A percentile compares a stretch with the other conserved stretches of the same genome.
phyloP scores from a whole-genome alignment of 192 early-diverging fungal species.

The Obelidium mucronatum region DNA sequence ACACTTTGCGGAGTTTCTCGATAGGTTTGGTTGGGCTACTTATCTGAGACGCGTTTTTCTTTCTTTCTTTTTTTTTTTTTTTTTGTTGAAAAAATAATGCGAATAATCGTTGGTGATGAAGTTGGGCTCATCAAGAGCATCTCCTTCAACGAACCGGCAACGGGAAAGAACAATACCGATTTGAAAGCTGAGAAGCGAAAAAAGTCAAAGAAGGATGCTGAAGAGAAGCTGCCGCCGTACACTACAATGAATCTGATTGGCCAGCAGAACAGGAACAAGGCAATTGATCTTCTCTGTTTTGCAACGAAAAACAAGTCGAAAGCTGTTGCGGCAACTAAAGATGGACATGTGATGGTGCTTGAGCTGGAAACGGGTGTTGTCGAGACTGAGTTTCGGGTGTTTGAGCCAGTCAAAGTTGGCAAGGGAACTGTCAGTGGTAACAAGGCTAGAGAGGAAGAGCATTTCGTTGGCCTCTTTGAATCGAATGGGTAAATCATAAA shows the following conservation, averaged over 20 bases:
- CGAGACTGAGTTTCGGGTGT: slow-evolving; percentile 31
- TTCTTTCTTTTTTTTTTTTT: not conserved
- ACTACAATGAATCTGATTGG: not conserved
- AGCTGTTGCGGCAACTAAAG: slow-evolving; percentile 41
- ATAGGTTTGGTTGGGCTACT: too few relatives aligned
- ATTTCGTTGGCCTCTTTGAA: slow-evolving; percentile 54
- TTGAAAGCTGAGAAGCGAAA: not conserved
- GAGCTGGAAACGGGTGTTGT: slow-evolving; percentile 41
- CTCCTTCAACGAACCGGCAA: not conserved
- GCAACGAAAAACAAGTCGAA: not conserved
- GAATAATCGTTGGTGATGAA: slow-evolving; percentile 14
- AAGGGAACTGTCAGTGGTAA: slow-evolving; percentile 38
- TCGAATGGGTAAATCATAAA: slow-evolving; percentile 41
- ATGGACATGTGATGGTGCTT: slow-evolving; percentile 42
- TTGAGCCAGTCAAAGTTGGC: slow-evolving; percentile 25
- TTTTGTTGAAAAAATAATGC: not conserved
- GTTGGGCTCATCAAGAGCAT: slow-evolving; percentile 18
- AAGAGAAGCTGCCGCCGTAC: not conserved
- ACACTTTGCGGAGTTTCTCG: too few relatives aligned
- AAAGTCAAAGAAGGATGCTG: not conserved
- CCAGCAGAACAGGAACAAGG: not conserved
- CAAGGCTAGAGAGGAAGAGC: slow-evolving; percentile 48
- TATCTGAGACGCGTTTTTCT: too few relatives aligned
- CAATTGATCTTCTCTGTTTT: not conserved
- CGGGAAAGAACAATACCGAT: not conserved